phyloP scores from a whole-genome alignment of 331 rosid species.

The Cydonia oblonga region DNA sequence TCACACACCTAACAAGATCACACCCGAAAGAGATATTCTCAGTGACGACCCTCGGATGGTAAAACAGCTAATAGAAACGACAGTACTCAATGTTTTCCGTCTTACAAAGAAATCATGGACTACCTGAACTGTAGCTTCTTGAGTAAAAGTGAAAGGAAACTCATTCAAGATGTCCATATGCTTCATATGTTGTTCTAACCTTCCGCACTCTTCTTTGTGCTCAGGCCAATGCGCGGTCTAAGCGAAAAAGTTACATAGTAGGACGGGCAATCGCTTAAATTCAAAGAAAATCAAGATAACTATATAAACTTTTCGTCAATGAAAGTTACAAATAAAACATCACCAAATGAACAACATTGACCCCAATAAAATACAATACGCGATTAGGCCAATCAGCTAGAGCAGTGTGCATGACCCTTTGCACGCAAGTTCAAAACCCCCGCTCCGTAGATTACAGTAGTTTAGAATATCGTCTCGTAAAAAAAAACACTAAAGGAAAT shows the following conservation, averaged over 20 bases:
- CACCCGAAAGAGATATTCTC: background rate
- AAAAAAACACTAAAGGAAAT: too few species aligned
- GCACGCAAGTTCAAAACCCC: too few species aligned
- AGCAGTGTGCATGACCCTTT: too few species aligned
- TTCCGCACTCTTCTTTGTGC: slow-evolving; percentile 76
- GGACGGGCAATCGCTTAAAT: background rate
- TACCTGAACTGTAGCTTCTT: slow-evolving; percentile 60
- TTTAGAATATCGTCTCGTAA: too few species aligned
- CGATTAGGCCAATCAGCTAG: too few species aligned
- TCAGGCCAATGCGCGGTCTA: slow-evolving; percentile 71
- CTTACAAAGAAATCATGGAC: background rate
- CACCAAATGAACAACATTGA: background rate
- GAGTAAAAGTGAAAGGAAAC: slow-evolving; percentile 72
- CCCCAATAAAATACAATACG: background rate
- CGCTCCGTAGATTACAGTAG: too few species aligned
- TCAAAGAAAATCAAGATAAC: background rate
- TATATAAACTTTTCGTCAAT: background rate
- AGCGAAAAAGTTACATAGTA: background rate
- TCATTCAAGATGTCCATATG: slow-evolving; percentile 43
- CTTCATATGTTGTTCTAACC: slow-evolving; percentile 70
- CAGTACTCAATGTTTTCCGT: background rate
- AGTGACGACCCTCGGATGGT: background rate
- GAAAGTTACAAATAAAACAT: background rate
- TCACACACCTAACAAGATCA: slow-evolving; percentile 41
- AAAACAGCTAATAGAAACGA: background rate